Percentiles rank a stretch among this genome's conserved stretches.
Conservation (phyloP, 2,329 filamentous ascomycete genomes). For the Calonectria pauciramosa region DNA sequence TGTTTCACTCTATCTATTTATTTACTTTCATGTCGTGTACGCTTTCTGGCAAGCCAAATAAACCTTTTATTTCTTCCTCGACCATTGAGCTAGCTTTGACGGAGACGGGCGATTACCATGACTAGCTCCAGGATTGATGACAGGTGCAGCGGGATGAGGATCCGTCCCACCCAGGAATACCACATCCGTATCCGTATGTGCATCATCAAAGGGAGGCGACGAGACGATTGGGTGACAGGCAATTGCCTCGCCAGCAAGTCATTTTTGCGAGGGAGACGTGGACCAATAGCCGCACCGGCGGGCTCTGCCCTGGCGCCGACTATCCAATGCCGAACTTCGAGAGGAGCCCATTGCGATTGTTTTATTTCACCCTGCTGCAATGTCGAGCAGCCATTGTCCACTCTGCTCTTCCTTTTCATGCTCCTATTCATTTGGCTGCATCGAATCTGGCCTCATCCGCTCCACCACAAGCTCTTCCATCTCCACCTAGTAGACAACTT, state of each 20-base stretch:
- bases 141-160: not conserved
- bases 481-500: not conserved
- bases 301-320: not conserved
- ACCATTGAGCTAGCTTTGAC: not conserved
- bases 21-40: constrained; percentile 44
- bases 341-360: not conserved
- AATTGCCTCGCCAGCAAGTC: constrained; percentile 1
- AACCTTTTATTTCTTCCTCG: constrained; percentile 33
- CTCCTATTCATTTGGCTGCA: not conserved
- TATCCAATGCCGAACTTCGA: not conserved
- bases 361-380: not conserved
- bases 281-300: constrained; percentile 25
- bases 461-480: not conserved
- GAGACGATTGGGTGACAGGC: not conserved
- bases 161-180: not conserved
- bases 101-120: not conserved
- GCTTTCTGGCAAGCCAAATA: constrained; percentile 40
- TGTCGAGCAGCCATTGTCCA: not conserved
- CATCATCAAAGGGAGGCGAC: not conserved
- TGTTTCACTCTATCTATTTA: constrained; percentile 34
- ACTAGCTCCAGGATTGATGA: not conserved
- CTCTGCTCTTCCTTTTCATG: not conserved
- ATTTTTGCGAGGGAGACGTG: constrained; percentile 5
- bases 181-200: constrained; percentile 5
- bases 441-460: not conserved